Evolutionary conservation across 2,329 filamentous ascomycete genomes (phyloP), one percentile per base, ranked within the genome.

Genomic region (Botrytis fragariae): DNA sequence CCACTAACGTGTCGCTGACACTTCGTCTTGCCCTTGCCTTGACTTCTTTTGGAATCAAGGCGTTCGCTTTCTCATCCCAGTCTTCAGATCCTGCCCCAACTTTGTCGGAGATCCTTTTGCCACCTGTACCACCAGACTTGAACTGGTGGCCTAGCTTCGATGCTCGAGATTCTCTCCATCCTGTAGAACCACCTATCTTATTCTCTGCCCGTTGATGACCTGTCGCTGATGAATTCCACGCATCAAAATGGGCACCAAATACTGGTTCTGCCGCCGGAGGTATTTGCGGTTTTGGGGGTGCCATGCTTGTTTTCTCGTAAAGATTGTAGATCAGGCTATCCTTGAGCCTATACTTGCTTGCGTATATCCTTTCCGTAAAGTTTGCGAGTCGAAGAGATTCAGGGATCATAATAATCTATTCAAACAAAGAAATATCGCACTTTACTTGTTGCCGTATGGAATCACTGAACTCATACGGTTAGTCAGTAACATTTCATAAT

Each of bases 181-280:
- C 87, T 76, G 84, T 90, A 77, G 86, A 87, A 37, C 87, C 87
- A 2, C 88, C 87, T 1, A 91, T 86, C 5, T 84, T 83, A 74
- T 89, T 90, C 74, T 95, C 92, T 60, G 92, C 89, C 59, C 90
- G 87, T 82, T 97, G 94, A 81, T 97, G 93, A 63, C 93, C 93
- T 0, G 91, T 91, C 9, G 91, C 90, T 20, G 90, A 89, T 22
- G 90, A 91, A 82, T 94, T 94, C 90, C 90, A 93, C 8, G 89
- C 86, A 81, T 92, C 91, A 78, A 91, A 92, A 74, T 80, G 79
- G 51, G 83, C 82, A 39, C 82, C 81, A 78, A 83, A 81, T 51
- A 79, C 81, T 35, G 87, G 85, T 63, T 79, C 72, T 10, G 79
- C 79, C 44, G 78, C 76, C 16, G 72, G n/a, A n/a, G 75, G 74